A percentile compares a stretch with the other conserved stretches of the same genome.
Evolutionary conservation across 306 rosid genomes (phyloP).

Genomic region (Datisca glomerata): DNA sequence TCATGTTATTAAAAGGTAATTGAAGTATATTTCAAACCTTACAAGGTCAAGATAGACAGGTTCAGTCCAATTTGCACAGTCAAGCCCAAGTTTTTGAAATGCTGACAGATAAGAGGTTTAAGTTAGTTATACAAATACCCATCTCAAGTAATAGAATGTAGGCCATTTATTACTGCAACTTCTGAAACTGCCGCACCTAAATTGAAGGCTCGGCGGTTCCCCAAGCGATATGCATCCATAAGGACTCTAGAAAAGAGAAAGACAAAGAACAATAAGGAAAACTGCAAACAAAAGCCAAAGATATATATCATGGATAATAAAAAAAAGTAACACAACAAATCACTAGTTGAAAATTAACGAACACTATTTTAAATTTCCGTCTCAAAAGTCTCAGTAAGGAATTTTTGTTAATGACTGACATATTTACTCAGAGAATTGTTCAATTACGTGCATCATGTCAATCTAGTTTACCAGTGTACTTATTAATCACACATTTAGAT

Average conservation of each 20-base stretch:
- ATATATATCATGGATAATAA: too few relatives aligned
- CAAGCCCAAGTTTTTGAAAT: slow-evolving; percentile 78
- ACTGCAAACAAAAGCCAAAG: slow-evolving; percentile 4
- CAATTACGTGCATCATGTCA: too few relatives aligned
- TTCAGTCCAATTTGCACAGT: slow-evolving; percentile 86
- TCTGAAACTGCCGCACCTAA: slow-evolving; percentile 34
- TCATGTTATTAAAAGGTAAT: slow-evolving; percentile 2
- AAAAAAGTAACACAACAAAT: background rate
- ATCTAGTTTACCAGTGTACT: too few relatives aligned
- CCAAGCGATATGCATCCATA: slow-evolving; percentile 67
- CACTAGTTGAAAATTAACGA: too few relatives aligned
- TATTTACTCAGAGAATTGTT: too few relatives aligned
- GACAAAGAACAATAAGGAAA: background rate
- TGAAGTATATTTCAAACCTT: slow-evolving; percentile 36
- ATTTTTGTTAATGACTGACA: too few relatives aligned
- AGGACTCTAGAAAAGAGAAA: slow-evolving; percentile 51
- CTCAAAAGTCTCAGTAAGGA: too few relatives aligned
- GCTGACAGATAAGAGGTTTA: slow-evolving; percentile 27
- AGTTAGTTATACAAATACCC: slow-evolving; percentile 3
- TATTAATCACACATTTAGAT: too few relatives aligned
- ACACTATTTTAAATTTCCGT: too few relatives aligned
- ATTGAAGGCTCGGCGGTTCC: slow-evolving; percentile 71
- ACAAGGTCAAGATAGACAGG: slow-evolving; percentile 78
- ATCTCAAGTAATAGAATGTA: background rate
- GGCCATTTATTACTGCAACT: too few relatives aligned